A percentile compares a stretch with the other conserved stretches of the same genome.
phyloP scores from a whole-genome alignment of 495 filamentous ascomycete genomes.

The Penicillium antarcticum region DNA sequence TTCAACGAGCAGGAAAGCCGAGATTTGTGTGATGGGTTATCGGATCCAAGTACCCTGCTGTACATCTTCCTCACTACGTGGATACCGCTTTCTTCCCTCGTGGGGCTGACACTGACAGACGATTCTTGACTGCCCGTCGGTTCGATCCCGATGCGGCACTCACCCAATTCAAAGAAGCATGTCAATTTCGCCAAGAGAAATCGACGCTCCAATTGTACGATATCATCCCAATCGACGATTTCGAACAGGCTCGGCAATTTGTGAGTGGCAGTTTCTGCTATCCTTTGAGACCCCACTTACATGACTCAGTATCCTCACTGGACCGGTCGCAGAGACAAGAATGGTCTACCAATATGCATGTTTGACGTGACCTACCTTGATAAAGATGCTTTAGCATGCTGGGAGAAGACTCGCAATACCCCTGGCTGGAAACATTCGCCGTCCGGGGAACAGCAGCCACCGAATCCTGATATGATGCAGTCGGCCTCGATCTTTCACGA shows the following conservation, averaged over 20 bases:
- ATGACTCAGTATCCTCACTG: constrained; percentile 29
- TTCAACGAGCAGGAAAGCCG: constrained; percentile 13
- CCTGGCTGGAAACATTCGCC: not conserved
- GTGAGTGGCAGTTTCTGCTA: constrained; percentile 6
- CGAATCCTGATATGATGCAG: constrained; percentile 16
- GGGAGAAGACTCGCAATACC: constrained; percentile 14
- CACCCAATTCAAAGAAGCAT: constrained; percentile 22
- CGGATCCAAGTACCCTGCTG: constrained; percentile 28
- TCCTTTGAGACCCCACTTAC: not conserved
- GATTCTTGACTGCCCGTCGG: constrained; percentile 29
- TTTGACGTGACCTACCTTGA: constrained; percentile 20
- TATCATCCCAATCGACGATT: constrained; percentile 17
- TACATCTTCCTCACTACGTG: constrained; percentile 7
- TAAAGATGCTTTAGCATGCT: constrained; percentile 8
- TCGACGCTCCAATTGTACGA: constrained; percentile 22
- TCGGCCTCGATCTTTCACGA: constrained; percentile 24
- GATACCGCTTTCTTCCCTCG: not conserved
- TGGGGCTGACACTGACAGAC: constrained; percentile 14
- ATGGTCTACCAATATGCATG: constrained; percentile 26
- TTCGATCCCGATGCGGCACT: constrained; percentile 16
- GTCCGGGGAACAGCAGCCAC: not conserved
- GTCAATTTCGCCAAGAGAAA: constrained; percentile 18
- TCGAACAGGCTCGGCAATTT: constrained; percentile 21
- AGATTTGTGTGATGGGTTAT: constrained; percentile 24
- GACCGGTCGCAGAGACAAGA: constrained; percentile 31